Evolutionary conservation across 768 basidiomycete species (phyloP), one percentile per base, ranked within the genome.

Genomic region (Trametes punicea): DNA sequence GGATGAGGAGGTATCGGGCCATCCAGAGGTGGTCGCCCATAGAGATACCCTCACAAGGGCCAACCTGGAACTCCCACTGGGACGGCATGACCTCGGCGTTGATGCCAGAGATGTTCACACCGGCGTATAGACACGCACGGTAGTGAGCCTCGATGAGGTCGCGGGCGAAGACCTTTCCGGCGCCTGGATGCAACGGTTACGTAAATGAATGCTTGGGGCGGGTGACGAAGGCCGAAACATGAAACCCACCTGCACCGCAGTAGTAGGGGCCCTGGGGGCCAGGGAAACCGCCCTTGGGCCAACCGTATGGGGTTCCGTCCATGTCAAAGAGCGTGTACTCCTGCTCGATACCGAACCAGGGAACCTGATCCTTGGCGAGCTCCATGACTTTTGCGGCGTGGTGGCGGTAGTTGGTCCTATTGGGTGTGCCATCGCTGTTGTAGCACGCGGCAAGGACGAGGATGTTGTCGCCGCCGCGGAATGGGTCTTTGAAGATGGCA

Each of bases 21-120:
- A 98, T 93, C 93, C 94, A 97, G 65, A 99, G 87, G 75, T 99
- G 96, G 73, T 99, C 97, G 64, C 97, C 97, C 93, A 98, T 96
- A 57, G 88, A 80, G 72, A 98, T 98, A 51, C 97, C 97, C 71
- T 91, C 89, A 67, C 96, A 98, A 27, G 97, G 97, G 50, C 97
- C 96, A 64, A 99, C 93, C 75, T 99, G 97, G 89, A 96, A 99
- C 77, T 99, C 97, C 97, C 97, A 99, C 73, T 99, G 97, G 53
- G 95, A 87, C 15, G 97, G 96, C 96, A 98, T 98, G 59, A 98
- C 96, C 76, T 98, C 97, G 58, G 96, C 96, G 72, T 98, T 99
- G 78, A 99, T 98, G 70, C 97, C 97, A 63, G 91, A 93, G 77
- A 98, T 98, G 79, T 93, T 94, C 76, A 99, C 82, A 64, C 94